These are phyloP conservation scores for Novymonas esmeraldas DNA, from an alignment of 208 protist genomes.

Conservation along the genomic window DNA sequence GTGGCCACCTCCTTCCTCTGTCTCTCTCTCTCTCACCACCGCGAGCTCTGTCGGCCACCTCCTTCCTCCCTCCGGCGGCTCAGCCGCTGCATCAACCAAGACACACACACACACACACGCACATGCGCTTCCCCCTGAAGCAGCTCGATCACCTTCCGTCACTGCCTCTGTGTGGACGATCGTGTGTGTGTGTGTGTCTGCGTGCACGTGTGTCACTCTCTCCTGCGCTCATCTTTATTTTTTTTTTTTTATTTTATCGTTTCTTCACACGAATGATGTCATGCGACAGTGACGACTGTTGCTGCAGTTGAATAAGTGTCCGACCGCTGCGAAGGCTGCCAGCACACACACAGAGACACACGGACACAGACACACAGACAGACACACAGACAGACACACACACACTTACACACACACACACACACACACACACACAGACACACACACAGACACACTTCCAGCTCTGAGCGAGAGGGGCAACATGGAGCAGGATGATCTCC, in stretches of 20 bases:
- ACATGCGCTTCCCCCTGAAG: not conserved
- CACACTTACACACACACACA: not conserved
- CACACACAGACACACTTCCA: not conserved
- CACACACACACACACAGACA: not conserved
- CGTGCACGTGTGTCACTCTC: not conserved
- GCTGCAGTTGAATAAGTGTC: too few relatives aligned
- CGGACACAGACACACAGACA: not conserved
- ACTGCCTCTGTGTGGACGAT: not conserved
- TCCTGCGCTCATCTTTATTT: too few relatives aligned
- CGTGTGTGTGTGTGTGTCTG: not conserved
- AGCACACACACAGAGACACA: not conserved
- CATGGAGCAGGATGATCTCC: slow-evolving; percentile 54
- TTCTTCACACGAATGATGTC: too few relatives aligned
- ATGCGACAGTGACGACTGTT: too few relatives aligned
- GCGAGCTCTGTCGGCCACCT: too few relatives aligned
- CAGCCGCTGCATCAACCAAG: too few relatives aligned
- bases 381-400: not conserved
- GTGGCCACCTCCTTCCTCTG: too few relatives aligned
- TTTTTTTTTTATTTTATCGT: too few relatives aligned
- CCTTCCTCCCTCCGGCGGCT: too few relatives aligned
- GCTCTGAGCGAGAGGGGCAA: not conserved
- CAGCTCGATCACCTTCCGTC: not conserved
- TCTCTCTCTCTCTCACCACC: too few relatives aligned
- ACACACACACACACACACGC: not conserved
- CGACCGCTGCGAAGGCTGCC: too few relatives aligned